A percentile compares a stretch with the other conserved stretches of the same genome.
These are phyloP conservation scores for Scheffersomyces spartinae DNA, from an alignment of 805 yeast genomes.

Conservation along the genomic window DNA sequence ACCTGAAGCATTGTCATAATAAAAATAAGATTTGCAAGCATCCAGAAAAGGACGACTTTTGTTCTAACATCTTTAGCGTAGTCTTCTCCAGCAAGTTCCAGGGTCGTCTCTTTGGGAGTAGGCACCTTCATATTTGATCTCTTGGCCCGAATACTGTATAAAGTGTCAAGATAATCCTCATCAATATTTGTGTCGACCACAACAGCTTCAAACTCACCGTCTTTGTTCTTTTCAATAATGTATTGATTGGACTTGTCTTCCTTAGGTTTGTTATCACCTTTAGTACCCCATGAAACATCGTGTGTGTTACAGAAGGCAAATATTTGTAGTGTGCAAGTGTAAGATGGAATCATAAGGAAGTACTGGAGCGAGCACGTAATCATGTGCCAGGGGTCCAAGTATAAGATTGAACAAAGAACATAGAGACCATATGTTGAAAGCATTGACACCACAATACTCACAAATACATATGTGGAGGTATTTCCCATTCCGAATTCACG, in stretches of 20 bases:
- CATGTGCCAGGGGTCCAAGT: constrained; percentile 95
- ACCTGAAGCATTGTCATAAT: constrained; percentile 85
- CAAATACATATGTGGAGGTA: constrained; percentile 38
- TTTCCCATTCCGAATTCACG: constrained; percentile 28
- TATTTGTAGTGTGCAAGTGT: constrained; percentile 84
- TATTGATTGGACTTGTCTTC: constrained; percentile 68
- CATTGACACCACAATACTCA: constrained; percentile 74
- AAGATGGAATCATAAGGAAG: constrained; percentile 81
- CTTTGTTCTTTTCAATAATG: constrained; percentile 65
- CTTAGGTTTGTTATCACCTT: constrained; percentile 71
- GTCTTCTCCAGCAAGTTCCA: constrained; percentile 46
- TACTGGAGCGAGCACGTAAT: constrained; percentile 80
- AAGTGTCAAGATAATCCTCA: constrained; percentile 65
- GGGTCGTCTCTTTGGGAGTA: constrained; percentile 20
- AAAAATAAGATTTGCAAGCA: constrained; percentile 67
- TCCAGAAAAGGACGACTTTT: constrained; percentile 91
- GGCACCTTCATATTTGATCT: constrained; percentile 47
- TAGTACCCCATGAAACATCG: constrained; percentile 99
- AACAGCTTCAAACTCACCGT: constrained; percentile 70
- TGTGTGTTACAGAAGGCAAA: constrained; percentile 97
- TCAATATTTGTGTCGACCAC: constrained; percentile 79
- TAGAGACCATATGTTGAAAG: constrained; percentile 89
- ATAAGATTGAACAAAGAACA: constrained; percentile 66
- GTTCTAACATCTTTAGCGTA: constrained; percentile 93
- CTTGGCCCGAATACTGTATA: constrained; percentile 61